phyloP scores from a whole-genome alignment of 2,329 filamentous ascomycete species.

The Dactylellina leptospora region DNA sequence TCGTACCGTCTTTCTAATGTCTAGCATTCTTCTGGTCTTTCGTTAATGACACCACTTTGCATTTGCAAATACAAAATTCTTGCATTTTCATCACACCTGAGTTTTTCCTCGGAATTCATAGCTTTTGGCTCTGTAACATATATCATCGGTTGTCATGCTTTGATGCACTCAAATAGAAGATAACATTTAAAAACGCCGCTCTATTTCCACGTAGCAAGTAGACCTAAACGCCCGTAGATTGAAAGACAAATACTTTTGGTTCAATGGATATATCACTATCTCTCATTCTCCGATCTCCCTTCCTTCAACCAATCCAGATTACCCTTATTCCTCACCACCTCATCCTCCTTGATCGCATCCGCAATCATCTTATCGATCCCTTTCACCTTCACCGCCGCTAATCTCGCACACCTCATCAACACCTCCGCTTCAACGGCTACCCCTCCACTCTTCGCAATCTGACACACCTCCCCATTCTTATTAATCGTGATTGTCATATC shows the following conservation, averaged over 20 bases:
- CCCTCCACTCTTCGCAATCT: constrained; percentile 89
- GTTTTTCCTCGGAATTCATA: too few relatives aligned
- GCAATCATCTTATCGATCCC: constrained; percentile 79
- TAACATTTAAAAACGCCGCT: constrained; percentile 17
- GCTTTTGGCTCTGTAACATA: background rate
- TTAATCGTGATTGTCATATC: constrained; percentile 86
- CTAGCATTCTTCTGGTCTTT: background rate
- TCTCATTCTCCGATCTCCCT: constrained; percentile 83
- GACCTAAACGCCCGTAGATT: constrained; percentile 28
- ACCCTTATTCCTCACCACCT: constrained; percentile 78
- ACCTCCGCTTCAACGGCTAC: constrained; percentile 79
- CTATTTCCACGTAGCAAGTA: constrained; percentile 11
- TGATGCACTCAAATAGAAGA: background rate
- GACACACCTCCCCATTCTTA: constrained; percentile 86
- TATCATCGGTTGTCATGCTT: background rate
- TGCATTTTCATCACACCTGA: too few relatives aligned
- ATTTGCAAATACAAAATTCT: too few relatives aligned
- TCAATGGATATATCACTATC: constrained; percentile 62
- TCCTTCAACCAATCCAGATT: constrained; percentile 76
- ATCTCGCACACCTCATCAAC: constrained; percentile 77
- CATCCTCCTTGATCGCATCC: constrained; percentile 77
- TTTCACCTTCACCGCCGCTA: constrained; percentile 81
- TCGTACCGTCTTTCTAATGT: constrained; percentile 5
- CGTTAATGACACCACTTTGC: background rate
- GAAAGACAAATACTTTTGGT: background rate